These are phyloP conservation scores for Spathaspora hagerdaliae DNA, from an alignment of 805 yeast species.

Conservation along the genomic window DNA sequence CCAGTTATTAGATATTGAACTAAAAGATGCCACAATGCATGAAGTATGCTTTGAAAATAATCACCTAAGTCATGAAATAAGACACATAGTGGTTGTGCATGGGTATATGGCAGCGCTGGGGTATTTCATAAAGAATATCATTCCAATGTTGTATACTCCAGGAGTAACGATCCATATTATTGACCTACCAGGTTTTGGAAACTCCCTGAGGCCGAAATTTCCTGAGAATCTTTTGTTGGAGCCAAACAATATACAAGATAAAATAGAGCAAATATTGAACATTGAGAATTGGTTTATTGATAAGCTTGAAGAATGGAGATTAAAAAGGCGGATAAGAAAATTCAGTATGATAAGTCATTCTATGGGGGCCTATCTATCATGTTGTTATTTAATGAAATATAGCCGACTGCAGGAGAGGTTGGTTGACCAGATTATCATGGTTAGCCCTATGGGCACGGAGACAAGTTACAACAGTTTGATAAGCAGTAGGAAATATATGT, in stretches of 20 bases:
- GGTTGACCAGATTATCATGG: slow-evolving; percentile 21
- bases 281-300: slow-evolving; percentile 42
- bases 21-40: slow-evolving; percentile 30
- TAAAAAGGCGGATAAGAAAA: slow-evolving; percentile 13
- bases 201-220: slow-evolving; percentile 37
- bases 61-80: slow-evolving; percentile 5
- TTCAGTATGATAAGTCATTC: slow-evolving; percentile 37
- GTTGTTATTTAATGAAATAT: slow-evolving; percentile 40
- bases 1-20: slow-evolving; percentile 24
- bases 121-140: slow-evolving; percentile 36
- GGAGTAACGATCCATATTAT: slow-evolving; percentile 36
- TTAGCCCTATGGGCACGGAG: slow-evolving; percentile 45
- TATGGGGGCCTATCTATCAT: slow-evolving; percentile 40
- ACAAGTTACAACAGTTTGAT: slow-evolving; percentile 32
- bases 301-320: slow-evolving; percentile 34
- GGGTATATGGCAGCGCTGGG: slow-evolving; percentile 46
- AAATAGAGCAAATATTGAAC: slow-evolving; percentile 27
- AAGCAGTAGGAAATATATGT: slow-evolving; percentile 19
- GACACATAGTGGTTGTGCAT: slow-evolving; percentile 33
- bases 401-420: slow-evolving; percentile 14
- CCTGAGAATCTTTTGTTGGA: slow-evolving; percentile 25
- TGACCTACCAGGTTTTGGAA: slow-evolving; percentile 42
- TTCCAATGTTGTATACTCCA: slow-evolving; percentile 24
- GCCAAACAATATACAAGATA: slow-evolving; percentile 14
- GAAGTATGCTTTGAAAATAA: slow-evolving; percentile 30